Evolutionary conservation across 1,284 basidiomycete genomes (phyloP).

Genomic region (Cryptococcus depauperatus): DNA sequence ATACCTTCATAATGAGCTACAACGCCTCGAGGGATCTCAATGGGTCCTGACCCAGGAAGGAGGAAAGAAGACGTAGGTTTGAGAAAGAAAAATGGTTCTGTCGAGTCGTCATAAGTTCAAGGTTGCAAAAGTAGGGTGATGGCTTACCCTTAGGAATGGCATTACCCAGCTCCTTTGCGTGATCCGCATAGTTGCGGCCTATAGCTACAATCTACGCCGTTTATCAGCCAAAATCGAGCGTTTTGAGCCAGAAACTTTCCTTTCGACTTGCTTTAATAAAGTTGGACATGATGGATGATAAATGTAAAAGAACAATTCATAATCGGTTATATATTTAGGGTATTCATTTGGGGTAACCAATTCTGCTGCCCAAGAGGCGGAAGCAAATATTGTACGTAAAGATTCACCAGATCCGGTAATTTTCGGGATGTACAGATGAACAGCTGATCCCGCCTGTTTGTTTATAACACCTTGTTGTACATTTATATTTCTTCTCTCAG

Average conservation of each 20-base stretch:
- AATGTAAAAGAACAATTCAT: too few species aligned
- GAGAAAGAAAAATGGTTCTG: slow-evolving; percentile 95
- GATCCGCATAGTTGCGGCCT: slow-evolving; percentile 59
- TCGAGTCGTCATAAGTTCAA: not conserved
- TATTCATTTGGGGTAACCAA: too few species aligned
- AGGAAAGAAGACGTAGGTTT: slow-evolving; percentile 92
- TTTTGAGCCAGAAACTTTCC: slow-evolving; percentile 28
- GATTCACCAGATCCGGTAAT: too few species aligned
- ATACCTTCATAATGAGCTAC: slow-evolving; percentile 83
- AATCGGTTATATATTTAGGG: too few species aligned
- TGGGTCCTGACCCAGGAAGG: slow-evolving; percentile 54
- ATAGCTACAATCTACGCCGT: slow-evolving; percentile 69
- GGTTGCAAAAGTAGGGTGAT: not conserved
- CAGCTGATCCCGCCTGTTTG: too few species aligned
- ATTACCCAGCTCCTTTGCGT: slow-evolving; percentile 88
- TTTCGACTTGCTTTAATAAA: slow-evolving; percentile 46
- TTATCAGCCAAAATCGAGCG: not conserved
- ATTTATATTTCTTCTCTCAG: too few species aligned
- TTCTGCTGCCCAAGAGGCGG: too few species aligned
- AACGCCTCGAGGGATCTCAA: slow-evolving; percentile 82
- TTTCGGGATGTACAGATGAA: too few species aligned
- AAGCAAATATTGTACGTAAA: too few species aligned
- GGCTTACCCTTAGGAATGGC: slow-evolving; percentile 59
- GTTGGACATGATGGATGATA: slow-evolving; percentile 39
- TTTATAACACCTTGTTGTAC: too few species aligned